Evolutionary conservation across 352 stramenopile species (phyloP).

Genomic region (Pythium sukuiense): DNA sequence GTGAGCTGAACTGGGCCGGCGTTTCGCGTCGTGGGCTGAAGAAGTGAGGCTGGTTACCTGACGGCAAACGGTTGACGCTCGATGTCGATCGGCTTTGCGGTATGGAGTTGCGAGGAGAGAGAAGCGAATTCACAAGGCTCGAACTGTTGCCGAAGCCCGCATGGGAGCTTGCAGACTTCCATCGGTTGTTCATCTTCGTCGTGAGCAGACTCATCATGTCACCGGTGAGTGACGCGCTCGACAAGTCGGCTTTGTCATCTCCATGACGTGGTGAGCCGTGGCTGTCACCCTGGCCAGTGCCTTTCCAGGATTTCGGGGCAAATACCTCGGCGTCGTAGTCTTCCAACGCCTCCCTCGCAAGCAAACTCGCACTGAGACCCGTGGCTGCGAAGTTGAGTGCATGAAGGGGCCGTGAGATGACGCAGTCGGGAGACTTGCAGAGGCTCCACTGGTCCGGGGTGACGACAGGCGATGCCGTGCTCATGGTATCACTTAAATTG

Average conservation of each 20-base stretch:
- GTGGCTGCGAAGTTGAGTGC: slow-evolving; percentile 17
- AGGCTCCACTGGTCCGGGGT: slow-evolving; percentile 40
- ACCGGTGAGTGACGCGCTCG: slow-evolving; percentile 21
- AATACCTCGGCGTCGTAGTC: slow-evolving; percentile 78
- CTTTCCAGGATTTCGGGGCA: slow-evolving; percentile 14
- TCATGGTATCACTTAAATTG: slow-evolving; percentile 24
- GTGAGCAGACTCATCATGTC: slow-evolving; percentile 20
- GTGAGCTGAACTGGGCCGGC: not conserved
- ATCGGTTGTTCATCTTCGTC: slow-evolving; percentile 10
- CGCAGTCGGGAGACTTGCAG: slow-evolving; percentile 52
- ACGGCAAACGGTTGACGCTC: slow-evolving; percentile 7
- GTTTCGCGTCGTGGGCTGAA: slow-evolving; percentile 11
- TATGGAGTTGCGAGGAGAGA: slow-evolving; percentile 39
- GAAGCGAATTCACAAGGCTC: slow-evolving; percentile 39
- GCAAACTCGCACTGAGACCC: slow-evolving; percentile 37
- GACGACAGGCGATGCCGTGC: slow-evolving; percentile 17
- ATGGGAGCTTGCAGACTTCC: slow-evolving; percentile 29
- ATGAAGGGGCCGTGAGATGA: slow-evolving; percentile 13
- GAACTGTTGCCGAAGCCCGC: slow-evolving; percentile 23
- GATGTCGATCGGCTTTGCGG: slow-evolving; percentile 12
- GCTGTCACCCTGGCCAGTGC: not conserved
- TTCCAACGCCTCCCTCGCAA: slow-evolving; percentile 43
- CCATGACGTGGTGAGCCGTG: not conserved
- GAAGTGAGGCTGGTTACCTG: not conserved
- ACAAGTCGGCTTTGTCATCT: slow-evolving; percentile 14